Base-by-base conservation (phyloP, 371 early-diverging fungal species). In the Lichtheimia ornata region DNA sequence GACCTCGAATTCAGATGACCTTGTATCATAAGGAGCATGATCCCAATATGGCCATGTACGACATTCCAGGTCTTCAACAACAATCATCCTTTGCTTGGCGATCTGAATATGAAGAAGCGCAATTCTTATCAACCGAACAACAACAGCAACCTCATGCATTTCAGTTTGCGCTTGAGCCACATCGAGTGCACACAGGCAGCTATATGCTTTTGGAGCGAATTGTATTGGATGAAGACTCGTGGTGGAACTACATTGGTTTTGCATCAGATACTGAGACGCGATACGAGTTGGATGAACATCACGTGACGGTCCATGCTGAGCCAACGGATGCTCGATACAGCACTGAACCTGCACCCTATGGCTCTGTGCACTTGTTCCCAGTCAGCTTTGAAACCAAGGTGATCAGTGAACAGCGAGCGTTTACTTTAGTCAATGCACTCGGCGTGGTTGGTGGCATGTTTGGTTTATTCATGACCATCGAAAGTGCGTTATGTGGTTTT, bases 381-480 rank as follows among this genome's bases (percentile, higher is more conserved):
- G 24, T 51, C 5, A 59, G 55, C 35, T 62, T 62, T 35, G 25
- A 62, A 45, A 51, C 41, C 2, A 49, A 51, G 0, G 60, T 74
- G 5, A 42, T 62, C 12, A 20, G 64, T n/a, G 74, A 74, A 50
- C 74, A 74, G 41, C 55, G 71, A 0, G 69, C 71, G 6, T 74
- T 74, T 25, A 68, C 71, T 3, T 40, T 74, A 6, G 43, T 74
- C 4, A 63, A 71, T 20, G 71, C 71, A 0, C 61, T 71, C 56
- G 74, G 74, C 1, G 65, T 74, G 6, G 41, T 74, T 11, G 74
- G 74, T 18, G 74, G 74, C 44, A 66, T 74, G 11, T 62, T 74
- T 62, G 74, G 74, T 1, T 28, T 74, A 4, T 54, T 71, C n/a
- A 58, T 71, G 2, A 68, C 64, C 0, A 40, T 61, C 15, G 66